These are phyloP conservation scores for Spathaspora arborariae DNA, from an alignment of 805 yeast species.

Conservation along the genomic window DNA sequence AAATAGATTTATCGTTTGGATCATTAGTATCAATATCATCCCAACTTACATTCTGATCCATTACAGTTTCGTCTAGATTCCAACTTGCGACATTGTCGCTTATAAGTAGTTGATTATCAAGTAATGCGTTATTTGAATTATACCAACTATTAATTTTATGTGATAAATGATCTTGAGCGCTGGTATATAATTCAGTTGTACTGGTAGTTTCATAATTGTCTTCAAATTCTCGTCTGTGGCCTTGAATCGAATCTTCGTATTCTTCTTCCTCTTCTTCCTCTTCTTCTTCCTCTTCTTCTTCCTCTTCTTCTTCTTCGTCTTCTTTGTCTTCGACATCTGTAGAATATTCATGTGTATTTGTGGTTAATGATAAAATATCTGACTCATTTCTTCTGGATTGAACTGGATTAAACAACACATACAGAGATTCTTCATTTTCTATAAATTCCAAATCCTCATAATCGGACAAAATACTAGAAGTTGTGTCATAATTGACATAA, in stretches of 20 bases:
- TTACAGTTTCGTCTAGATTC: slow-evolving; percentile 28
- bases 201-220: slow-evolving; percentile 5
- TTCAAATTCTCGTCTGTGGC: slow-evolving; percentile 4
- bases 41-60: neutral
- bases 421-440: slow-evolving; percentile 15
- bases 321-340: slow-evolving; percentile 7
- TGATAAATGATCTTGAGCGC: slow-evolving; percentile 9
- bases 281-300: slow-evolving; percentile 9
- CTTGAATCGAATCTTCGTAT: slow-evolving; percentile 5
- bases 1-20: slow-evolving; percentile 11
- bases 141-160: slow-evolving; percentile 20
- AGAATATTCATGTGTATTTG: slow-evolving; percentile 8
- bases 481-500: slow-evolving; percentile 9
- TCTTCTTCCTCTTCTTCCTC: slow-evolving; percentile 9
- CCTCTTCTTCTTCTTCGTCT: slow-evolving; percentile 9
- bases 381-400: slow-evolving; percentile 13
- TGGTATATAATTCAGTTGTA: slow-evolving; percentile 1
- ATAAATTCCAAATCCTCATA: slow-evolving; percentile 10
- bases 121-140: slow-evolving; percentile 7
- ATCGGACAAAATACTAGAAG: slow-evolving; percentile 14
- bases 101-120: slow-evolving; percentile 14
- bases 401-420: slow-evolving; percentile 26
- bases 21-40: neutral
- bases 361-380: slow-evolving; percentile 26
- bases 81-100: slow-evolving; percentile 36